These are phyloP conservation scores for Vanrija sp. DNA, from an alignment of 1,284 basidiomycete species.

Conservation along the genomic window DNA sequence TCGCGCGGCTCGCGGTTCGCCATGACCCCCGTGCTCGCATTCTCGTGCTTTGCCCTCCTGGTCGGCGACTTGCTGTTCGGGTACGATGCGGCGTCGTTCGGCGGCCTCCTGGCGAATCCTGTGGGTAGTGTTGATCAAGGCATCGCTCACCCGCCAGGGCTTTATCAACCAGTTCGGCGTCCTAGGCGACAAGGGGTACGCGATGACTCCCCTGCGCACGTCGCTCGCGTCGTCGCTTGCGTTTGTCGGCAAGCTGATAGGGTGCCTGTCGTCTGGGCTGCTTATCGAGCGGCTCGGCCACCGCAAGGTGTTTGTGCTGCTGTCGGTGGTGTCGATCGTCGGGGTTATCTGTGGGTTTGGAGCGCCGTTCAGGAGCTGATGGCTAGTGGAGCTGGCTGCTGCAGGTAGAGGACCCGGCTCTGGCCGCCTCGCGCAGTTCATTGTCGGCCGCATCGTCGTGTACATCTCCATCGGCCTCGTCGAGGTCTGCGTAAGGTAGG, in stretches of 20 bases:
- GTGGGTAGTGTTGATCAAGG: background rate
- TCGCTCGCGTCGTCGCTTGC: conserved; percentile 7
- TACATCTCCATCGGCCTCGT: conserved; percentile 13
- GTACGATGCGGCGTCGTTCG: conserved; percentile 4
- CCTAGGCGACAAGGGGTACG: conserved; percentile 5
- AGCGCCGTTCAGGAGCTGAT: background rate
- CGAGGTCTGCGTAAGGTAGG: conserved; percentile 10
- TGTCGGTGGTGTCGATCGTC: conserved; percentile 2
- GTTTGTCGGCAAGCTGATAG: conserved; percentile 14
- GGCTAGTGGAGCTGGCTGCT: conserved; percentile 6
- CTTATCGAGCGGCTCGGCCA: conserved; percentile 13
- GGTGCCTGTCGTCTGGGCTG: conserved; percentile 2
- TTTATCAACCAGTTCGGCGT: conserved; percentile 14
- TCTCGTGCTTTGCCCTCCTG: conserved; percentile 7
- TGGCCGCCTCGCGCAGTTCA: conserved; percentile 11
- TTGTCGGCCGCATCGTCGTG: conserved; percentile 15
- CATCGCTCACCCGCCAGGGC: background rate
- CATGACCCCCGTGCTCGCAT: conserved; percentile 6
- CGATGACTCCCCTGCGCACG: conserved; percentile 1
- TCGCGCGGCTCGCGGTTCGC: too few species aligned
- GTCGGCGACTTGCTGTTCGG: conserved; percentile 11
- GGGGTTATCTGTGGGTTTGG: conserved; percentile 7
- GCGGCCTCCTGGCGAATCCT: conserved; percentile 5
- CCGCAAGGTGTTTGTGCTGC: conserved; percentile 3
- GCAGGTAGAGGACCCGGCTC: background rate